phyloP scores from a whole-genome alignment of 2,329 filamentous ascomycete species.

The Amauroascus verrucosus region DNA sequence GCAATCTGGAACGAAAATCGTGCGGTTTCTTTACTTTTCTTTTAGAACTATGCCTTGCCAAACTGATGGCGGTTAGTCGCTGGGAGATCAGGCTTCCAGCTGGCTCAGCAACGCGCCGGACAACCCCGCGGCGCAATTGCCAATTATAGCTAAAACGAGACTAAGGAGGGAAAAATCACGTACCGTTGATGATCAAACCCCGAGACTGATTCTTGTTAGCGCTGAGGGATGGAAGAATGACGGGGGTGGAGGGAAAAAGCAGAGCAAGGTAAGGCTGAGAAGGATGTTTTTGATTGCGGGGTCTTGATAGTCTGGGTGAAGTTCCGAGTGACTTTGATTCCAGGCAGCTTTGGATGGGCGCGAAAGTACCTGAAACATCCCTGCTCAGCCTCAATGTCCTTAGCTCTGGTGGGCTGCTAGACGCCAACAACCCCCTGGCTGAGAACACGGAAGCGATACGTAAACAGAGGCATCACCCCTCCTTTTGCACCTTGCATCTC shows the following conservation, averaged over 20 bases:
- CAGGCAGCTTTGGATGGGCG: background rate
- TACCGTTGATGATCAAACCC: background rate
- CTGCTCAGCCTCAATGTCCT: slow-evolving; percentile 2
- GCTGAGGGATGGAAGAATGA: background rate
- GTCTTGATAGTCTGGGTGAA: background rate
- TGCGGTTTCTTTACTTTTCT: too few species aligned
- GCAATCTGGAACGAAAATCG: background rate
- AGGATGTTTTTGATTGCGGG: background rate
- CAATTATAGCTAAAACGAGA: background rate
- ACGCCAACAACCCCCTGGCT: too few species aligned
- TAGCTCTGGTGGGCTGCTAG: background rate
- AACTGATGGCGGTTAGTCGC: background rate
- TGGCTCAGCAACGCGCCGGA: background rate
- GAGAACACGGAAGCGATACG: too few species aligned
- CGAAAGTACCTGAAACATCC: background rate
- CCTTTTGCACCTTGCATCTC: too few species aligned
- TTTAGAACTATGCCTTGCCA: background rate
- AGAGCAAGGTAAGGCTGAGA: slow-evolving; percentile 3
- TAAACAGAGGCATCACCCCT: too few species aligned
- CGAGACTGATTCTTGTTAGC: background rate
- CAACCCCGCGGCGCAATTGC: background rate
- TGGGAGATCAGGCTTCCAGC: background rate
- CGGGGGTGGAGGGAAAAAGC: background rate
- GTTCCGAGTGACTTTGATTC: background rate
- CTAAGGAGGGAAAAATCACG: background rate